Evolutionary conservation across 106 monocot genomes (phyloP).

Genomic region (Dendrobium nobile): DNA sequence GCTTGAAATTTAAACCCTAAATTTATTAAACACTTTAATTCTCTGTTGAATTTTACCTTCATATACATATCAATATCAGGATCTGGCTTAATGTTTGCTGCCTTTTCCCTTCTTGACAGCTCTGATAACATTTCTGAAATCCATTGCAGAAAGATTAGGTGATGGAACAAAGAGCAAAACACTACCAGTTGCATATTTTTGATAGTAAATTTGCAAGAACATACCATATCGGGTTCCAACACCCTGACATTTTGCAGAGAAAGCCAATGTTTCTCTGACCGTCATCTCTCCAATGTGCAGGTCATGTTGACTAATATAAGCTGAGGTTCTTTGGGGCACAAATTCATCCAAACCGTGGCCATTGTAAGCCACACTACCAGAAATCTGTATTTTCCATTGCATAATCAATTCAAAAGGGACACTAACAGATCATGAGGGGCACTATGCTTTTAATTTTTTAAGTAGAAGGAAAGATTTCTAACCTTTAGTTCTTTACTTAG

Average conservation of each 20-base stretch:
- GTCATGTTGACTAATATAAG: conserved; percentile 62
- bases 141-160: neutral
- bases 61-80: conserved; percentile 42
- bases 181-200: neutral
- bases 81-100: conserved; percentile 29
- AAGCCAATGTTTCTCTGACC: conserved; percentile 53
- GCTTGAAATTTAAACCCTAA: too few species aligned
- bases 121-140: conserved; percentile 21
- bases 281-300: conserved; percentile 64
- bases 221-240: conserved; percentile 48
- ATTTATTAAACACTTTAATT: neutral
- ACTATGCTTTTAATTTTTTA: neutral
- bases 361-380: conserved; percentile 54
- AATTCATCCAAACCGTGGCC: conserved; percentile 61
- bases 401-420: neutral
- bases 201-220: neutral
- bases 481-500: conserved; percentile 30
- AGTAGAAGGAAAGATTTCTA: neutral
- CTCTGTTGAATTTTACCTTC: conserved; percentile 41
- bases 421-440: neutral
- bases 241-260: conserved; percentile 63
- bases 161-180: neutral
- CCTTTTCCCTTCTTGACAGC: conserved; percentile 24
- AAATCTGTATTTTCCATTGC: conserved; percentile 6
- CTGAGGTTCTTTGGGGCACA: conserved; percentile 53